phyloP scores from a whole-genome alignment of 768 basidiomycete genomes.

The Boletellus ananiceps region DNA sequence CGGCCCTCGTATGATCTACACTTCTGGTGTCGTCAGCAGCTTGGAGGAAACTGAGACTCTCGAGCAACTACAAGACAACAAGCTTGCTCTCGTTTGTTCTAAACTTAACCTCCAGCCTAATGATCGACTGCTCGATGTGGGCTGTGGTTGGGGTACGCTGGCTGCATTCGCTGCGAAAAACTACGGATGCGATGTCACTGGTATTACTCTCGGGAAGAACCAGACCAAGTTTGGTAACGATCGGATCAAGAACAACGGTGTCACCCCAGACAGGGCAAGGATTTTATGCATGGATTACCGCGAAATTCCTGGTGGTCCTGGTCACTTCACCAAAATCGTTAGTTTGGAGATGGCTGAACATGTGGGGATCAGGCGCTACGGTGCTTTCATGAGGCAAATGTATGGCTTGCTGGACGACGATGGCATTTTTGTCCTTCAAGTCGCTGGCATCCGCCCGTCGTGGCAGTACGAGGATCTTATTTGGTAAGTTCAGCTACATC shows the following conservation, averaged over 20 bases:
- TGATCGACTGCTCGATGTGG: slow-evolving; percentile 81
- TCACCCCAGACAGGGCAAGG: slow-evolving; percentile 66
- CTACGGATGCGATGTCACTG: slow-evolving; percentile 93
- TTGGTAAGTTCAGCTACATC: slow-evolving; percentile 49
- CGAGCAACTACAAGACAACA: slow-evolving; percentile 97
- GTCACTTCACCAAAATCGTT: slow-evolving; percentile 90
- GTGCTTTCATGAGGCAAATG: slow-evolving; percentile 82
- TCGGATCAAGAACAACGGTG: slow-evolving; percentile 77
- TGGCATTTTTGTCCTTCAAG: slow-evolving; percentile 92
- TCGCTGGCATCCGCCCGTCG: slow-evolving; percentile 90
- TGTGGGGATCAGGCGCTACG: slow-evolving; percentile 92
- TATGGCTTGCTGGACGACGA: slow-evolving; percentile 93
- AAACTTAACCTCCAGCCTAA: slow-evolving; percentile 86
- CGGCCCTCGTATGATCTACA: slow-evolving; percentile 96
- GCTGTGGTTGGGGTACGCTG: slow-evolving; percentile 97
- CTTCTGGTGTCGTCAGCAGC: slow-evolving; percentile 81
- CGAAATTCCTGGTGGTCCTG: slow-evolving; percentile 72
- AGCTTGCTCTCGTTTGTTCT: slow-evolving; percentile 90
- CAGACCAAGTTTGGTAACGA: slow-evolving; percentile 92
- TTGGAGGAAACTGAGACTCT: slow-evolving; percentile 72
- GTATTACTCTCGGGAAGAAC: slow-evolving; percentile 87
- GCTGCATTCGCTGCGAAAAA: slow-evolving; percentile 95
- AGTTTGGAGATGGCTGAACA: slow-evolving; percentile 99
- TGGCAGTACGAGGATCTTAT: slow-evolving; percentile 99
- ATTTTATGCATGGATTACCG: slow-evolving; percentile 93